Conservation (phyloP, 345 rosid species). For the Salix dunnii region DNA sequence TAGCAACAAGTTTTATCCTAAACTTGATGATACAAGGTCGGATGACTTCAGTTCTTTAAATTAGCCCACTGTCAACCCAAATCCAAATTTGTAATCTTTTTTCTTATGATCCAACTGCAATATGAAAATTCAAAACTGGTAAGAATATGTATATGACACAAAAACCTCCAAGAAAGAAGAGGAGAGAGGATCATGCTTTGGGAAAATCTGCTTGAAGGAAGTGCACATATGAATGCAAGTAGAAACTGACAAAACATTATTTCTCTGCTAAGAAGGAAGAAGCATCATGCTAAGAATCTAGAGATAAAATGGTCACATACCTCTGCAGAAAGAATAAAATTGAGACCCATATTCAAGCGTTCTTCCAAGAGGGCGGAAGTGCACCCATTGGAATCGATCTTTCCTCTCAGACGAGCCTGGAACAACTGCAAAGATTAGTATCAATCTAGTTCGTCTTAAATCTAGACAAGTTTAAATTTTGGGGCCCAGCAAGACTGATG, state of each 20-base stretch:
- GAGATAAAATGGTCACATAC: constrained; percentile 28
- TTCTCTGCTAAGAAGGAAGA: too few species aligned
- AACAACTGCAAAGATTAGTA: constrained; percentile 14
- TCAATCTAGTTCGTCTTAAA: too few species aligned
- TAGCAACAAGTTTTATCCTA: neutral
- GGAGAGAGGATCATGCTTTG: too few species aligned
- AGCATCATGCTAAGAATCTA: too few species aligned
- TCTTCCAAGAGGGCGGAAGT: constrained; percentile 80
- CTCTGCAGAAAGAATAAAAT: constrained; percentile 90
- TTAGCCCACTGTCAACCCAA: constrained; percentile 86
- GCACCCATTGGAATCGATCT: constrained; percentile 90
- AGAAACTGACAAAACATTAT: too few species aligned
- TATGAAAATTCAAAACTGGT: neutral
- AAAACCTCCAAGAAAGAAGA: neutral
- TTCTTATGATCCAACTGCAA: constrained; percentile 88
- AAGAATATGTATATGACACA: too few species aligned
- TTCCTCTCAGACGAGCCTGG: constrained; percentile 92
- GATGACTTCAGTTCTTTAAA: neutral
- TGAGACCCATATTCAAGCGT: constrained; percentile 85
- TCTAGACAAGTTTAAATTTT: neutral
- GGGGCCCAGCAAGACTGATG: too few species aligned
- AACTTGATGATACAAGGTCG: neutral
- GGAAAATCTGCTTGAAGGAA: too few species aligned
- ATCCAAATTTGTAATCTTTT: constrained; percentile 93
- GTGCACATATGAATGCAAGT: too few species aligned